phyloP scores from a whole-genome alignment of 805 yeast species.

The Starmera quercuum region DNA sequence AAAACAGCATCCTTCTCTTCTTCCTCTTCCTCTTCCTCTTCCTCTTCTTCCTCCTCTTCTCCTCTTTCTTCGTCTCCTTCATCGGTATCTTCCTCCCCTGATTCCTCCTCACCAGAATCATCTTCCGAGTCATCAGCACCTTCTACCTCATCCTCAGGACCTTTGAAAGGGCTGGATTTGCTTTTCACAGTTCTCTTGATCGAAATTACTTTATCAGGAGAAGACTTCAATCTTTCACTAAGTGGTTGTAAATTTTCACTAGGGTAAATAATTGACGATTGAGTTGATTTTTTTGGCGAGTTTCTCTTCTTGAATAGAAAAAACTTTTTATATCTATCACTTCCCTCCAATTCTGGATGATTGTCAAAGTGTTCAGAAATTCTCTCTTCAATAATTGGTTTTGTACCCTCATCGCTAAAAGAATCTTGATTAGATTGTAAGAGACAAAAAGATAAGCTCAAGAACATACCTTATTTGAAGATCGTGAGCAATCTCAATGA shows the following conservation, averaged over 20 bases:
- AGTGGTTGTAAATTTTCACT: not conserved
- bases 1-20: conserved; percentile 8
- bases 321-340: conserved; percentile 15
- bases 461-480: conserved; percentile 26
- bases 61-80: conserved; percentile 9
- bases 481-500: conserved; percentile 26
- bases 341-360: conserved; percentile 23
- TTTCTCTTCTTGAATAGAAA: conserved; percentile 18
- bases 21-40: conserved; percentile 15
- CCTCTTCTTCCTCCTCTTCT: conserved; percentile 11
- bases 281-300: conserved; percentile 19
- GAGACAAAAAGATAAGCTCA: conserved; percentile 11
- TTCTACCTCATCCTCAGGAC: conserved; percentile 6
- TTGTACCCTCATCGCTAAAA: conserved; percentile 21
- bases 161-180: conserved; percentile 16
- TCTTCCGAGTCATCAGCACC: conserved; percentile 8
- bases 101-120: conserved; percentile 5
- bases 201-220: conserved; percentile 15
- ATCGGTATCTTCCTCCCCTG: conserved; percentile 3
- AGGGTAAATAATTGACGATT: not conserved
- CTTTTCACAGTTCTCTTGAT: conserved; percentile 3
- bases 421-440: conserved; percentile 4
- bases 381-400: conserved; percentile 22
- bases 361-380: conserved; percentile 18
- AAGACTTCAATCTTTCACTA: conserved; percentile 7